A percentile compares a stretch with the other conserved stretches of the same genome.
Evolutionary conservation across 2,329 filamentous ascomycete genomes (phyloP).

Genomic region (Pseudocercospora cruenta): DNA sequence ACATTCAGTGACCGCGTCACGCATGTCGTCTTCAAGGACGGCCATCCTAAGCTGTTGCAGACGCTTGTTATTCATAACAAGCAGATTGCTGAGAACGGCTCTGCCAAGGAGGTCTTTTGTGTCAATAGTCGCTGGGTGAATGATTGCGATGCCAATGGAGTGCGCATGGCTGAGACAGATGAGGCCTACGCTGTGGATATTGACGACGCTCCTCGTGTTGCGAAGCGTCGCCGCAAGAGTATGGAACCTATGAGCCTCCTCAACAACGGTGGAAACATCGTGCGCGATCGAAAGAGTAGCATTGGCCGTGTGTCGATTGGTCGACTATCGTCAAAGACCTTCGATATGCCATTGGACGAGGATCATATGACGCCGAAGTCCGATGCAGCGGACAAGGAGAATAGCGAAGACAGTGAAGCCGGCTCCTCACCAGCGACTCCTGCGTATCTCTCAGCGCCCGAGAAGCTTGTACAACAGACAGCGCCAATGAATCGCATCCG

Average conservation of each 20-base stretch:
- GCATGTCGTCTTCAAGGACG: conserved; percentile 45
- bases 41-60: conserved; percentile 40
- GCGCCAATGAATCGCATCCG: conserved; percentile 39
- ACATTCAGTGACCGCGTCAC: conserved; percentile 42
- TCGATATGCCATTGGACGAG: background rate
- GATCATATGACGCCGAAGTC: conserved; percentile 16
- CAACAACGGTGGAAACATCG: conserved; percentile 38
- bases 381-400: conserved; percentile 31
- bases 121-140: conserved; percentile 44
- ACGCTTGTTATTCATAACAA: conserved; percentile 40
- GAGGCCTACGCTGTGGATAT: conserved; percentile 41
- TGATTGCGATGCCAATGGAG: conserved; percentile 39
- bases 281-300: conserved; percentile 37
- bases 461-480: conserved; percentile 39
- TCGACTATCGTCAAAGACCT: conserved; percentile 24
- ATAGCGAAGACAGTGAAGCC: conserved; percentile 28
- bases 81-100: conserved; percentile 28
- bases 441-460: conserved; percentile 34
- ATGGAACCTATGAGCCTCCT: conserved; percentile 42
- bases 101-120: conserved; percentile 36
- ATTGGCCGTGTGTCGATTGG: conserved; percentile 34
- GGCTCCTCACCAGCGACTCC: conserved; percentile 37
- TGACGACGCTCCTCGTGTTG: conserved; percentile 37
- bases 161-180: conserved; percentile 36
- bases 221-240: conserved; percentile 39